These are phyloP conservation scores for Monilinia fructigena DNA, from an alignment of 2,329 filamentous ascomycete genomes.

Conservation along the genomic window DNA sequence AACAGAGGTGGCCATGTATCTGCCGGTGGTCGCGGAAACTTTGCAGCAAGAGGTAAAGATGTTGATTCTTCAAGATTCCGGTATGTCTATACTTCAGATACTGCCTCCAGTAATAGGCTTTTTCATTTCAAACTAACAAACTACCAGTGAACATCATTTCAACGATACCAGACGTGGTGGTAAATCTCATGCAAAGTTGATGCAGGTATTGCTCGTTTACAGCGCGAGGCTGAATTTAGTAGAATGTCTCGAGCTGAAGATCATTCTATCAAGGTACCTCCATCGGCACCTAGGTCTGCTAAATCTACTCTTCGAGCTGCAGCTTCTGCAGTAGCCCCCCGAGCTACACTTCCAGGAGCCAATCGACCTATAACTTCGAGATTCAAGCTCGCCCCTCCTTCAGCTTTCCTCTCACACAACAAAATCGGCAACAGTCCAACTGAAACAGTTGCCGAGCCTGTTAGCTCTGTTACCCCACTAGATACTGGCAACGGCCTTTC, in stretches of 20 bases:
- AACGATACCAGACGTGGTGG: constrained; percentile 13
- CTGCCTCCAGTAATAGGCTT: not conserved
- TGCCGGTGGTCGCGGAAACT: not conserved
- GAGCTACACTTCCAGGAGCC: not conserved
- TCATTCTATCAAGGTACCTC: not conserved
- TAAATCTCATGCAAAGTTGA: constrained; percentile 6
- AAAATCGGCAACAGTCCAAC: not conserved
- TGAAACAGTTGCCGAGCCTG: not conserved
- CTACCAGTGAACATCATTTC: constrained; percentile 2
- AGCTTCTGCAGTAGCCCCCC: not conserved
- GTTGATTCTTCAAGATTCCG: not conserved
- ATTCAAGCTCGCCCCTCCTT: constrained; percentile 5
- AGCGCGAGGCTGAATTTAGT: constrained; percentile 5
- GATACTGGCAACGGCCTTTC: not conserved
- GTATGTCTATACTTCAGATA: constrained; percentile 10
- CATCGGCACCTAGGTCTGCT: not conserved
- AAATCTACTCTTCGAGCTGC: not conserved
- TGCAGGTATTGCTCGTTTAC: constrained; percentile 19
- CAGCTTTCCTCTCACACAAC: constrained; percentile 9
- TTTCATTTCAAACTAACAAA: not conserved
- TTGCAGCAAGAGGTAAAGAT: not conserved
- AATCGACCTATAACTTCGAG: not conserved
- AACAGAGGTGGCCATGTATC: constrained; percentile 15
- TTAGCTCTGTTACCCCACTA: not conserved
- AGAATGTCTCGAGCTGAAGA: constrained; percentile 5